phyloP scores from a whole-genome alignment of 495 filamentous ascomycete species.

The Hyaloscypha finlandica region DNA sequence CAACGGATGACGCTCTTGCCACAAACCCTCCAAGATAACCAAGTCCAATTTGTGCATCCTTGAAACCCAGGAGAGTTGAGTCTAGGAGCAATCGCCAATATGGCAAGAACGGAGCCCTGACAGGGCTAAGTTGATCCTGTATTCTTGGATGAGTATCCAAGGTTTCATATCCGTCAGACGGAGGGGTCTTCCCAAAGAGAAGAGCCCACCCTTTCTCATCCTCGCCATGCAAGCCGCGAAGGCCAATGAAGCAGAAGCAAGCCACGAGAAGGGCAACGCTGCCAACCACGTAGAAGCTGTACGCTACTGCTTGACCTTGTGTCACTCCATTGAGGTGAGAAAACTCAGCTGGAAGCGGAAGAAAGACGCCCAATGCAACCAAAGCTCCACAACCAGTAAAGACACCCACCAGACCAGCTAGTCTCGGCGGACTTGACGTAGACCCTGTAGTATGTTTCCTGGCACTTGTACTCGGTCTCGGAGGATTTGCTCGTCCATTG shows the following conservation, averaged over 20 bases:
- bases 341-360: conserved; percentile 84
- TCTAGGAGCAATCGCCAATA: conserved; percentile 57
- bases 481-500: conserved; percentile 22
- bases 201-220: conserved; percentile 68
- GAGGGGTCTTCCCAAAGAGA: conserved; percentile 43
- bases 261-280: conserved; percentile 70
- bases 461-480: conserved; percentile 3
- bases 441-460: not conserved
- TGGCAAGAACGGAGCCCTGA: conserved; percentile 36
- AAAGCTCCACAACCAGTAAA: conserved; percentile 93
- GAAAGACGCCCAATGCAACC: conserved; percentile 75
- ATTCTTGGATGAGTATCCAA: conserved; percentile 5
- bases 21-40: conserved; percentile 95
- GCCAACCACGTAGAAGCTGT: conserved; percentile 85
- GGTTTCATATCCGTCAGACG: conserved; percentile 24
- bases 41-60: conserved; percentile 73
- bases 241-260: conserved; percentile 74
- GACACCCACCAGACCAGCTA: conserved; percentile 88
- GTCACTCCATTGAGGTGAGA: conserved; percentile 62
- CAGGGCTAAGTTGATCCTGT: not conserved
- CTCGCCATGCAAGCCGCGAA: conserved; percentile 76
- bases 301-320: conserved; percentile 66
- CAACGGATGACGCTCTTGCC: conserved; percentile 92
- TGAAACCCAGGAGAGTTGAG: conserved; percentile 73
- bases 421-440: conserved; percentile 50